A percentile compares a stretch with the other conserved stretches of the same genome.
phyloP scores from a whole-genome alignment of 495 filamentous ascomycete species.

The Aspergillus panamensis region DNA sequence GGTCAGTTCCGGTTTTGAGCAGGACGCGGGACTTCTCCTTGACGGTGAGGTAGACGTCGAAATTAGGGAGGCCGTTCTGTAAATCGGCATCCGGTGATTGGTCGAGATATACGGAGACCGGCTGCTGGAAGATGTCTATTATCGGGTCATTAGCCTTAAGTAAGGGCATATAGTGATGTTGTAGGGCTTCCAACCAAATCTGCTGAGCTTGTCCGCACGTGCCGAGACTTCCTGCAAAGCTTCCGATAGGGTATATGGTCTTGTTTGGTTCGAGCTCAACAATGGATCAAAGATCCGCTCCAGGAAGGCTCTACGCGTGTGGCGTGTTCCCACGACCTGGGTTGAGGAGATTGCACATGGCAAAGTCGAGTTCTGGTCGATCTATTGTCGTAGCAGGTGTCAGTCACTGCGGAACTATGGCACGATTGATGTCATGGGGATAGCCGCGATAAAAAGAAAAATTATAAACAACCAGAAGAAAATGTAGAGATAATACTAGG shows the following conservation, averaged over 20 bases:
- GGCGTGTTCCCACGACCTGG: slow-evolving; percentile 69
- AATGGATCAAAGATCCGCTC: slow-evolving; percentile 73
- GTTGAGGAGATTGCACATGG: slow-evolving; percentile 78
- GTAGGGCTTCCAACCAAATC: slow-evolving; percentile 62
- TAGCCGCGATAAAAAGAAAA: neutral
- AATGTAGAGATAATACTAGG: neutral
- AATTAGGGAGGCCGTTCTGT: slow-evolving; percentile 58
- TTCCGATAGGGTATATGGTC: slow-evolving; percentile 70
- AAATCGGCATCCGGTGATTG: slow-evolving; percentile 58
- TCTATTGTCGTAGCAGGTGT: slow-evolving; percentile 44
- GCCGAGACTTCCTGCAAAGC: slow-evolving; percentile 65
- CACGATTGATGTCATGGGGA: neutral
- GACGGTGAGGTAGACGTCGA: slow-evolving; percentile 72
- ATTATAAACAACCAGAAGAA: neutral
- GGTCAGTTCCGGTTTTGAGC: slow-evolving; percentile 87
- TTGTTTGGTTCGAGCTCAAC: slow-evolving; percentile 61
- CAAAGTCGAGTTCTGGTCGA: slow-evolving; percentile 74
- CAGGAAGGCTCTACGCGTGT: slow-evolving; percentile 78
- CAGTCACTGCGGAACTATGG: slow-evolving; percentile 8
- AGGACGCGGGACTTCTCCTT: slow-evolving; percentile 74
- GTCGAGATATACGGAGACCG: slow-evolving; percentile 77
- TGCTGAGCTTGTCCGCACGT: slow-evolving; percentile 68
- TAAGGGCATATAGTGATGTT: neutral
- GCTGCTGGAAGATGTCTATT: slow-evolving; percentile 79
- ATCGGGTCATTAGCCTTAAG: slow-evolving; percentile 17